Base-by-base conservation (phyloP, 352 stramenopile genomes). In the Plasmopara halstedii region DNA sequence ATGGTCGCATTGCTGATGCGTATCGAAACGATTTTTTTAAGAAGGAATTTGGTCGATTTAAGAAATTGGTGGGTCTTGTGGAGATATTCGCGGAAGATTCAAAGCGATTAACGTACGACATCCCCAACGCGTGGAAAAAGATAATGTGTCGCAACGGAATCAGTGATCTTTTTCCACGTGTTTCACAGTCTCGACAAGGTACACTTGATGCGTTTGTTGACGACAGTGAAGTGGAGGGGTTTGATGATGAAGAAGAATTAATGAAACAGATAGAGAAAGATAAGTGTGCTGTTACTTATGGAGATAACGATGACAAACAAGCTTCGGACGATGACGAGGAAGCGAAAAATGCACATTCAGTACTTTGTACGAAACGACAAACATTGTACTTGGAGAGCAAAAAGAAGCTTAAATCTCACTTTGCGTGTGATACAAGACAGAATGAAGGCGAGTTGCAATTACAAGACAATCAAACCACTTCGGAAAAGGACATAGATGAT, bases 11-110 rank as follows among this genome's bases (percentile, higher is more conserved):
- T 36, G 20, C 56, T n/a, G 55, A 72, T 1, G 20, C 42, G 4
- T 52, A 70, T 19, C 62, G 73, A 15, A 48, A 64, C 0, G 38
- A 54, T 11, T 86, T 87, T 19, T 50, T 76, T 45, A 85, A 77
- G 45, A 45, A 61, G 15, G 81, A 93, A 38, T 93, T 71, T 43
- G 75, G 75, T n/a, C 72, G 81, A 0, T 89, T 81, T 54, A 88
- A 93, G 51, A 66, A 48, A 6, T 48, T 93, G 27, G 44, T 83
- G 35, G 45, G 54, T 3, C 21, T 85, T 3, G 77, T 89, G 5
- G 78, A 90, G 40, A 73, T 61, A 8, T 88, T 93, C 23, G 71
- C 67, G 6, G 75, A 67, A 6, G 70, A 88, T 8, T 64, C 67
- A 13, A 64, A 73, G 3, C 49, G 67, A 46, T 53, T 63, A 5